Evolutionary conservation across 108 stramenopile species (phyloP).

Genomic region (Nitzschia inconspicua): DNA sequence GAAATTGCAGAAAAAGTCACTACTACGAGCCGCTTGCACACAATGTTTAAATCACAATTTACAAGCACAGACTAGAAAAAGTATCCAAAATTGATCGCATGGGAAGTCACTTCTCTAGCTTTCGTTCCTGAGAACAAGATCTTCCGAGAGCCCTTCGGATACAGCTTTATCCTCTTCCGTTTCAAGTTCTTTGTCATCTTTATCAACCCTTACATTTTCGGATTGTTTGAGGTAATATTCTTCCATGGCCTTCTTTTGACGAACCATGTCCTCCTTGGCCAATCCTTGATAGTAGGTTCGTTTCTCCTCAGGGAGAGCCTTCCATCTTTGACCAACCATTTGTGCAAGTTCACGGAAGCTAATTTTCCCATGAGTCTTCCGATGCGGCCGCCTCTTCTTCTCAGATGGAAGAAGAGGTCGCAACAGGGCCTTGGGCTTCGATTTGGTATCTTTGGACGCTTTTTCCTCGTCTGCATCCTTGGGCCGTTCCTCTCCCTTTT

Average conservation of each 20-base stretch:
- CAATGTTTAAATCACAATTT: no score
- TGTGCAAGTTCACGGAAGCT: constrained; percentile 46
- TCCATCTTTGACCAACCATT: constrained; percentile 57
- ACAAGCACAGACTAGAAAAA: no score
- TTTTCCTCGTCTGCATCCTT: constrained; percentile 13
- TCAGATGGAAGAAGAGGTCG: constrained; percentile 40
- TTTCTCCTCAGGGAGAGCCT: constrained; percentile 38
- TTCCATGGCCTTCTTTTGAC: constrained; percentile 57
- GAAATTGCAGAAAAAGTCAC: no score
- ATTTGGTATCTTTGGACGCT: background rate
- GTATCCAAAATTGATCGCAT: no score
- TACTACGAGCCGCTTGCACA: no score
- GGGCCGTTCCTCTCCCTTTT: constrained; percentile 10
- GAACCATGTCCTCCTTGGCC: constrained; percentile 46
- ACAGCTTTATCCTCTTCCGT: no score
- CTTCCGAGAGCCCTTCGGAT: no score
- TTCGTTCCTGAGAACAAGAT: no score
- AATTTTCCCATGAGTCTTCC: constrained; percentile 67
- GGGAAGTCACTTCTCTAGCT: no score
- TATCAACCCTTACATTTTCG: no score
- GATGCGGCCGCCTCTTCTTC: constrained; percentile 49
- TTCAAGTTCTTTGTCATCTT: no score
- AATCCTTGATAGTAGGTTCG: constrained; percentile 47
- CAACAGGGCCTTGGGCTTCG: constrained; percentile 33
- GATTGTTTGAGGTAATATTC: constrained; percentile 55